Evolutionary conservation across 352 stramenopile genomes (phyloP).

Genomic region (Phytophthora brassicae): DNA sequence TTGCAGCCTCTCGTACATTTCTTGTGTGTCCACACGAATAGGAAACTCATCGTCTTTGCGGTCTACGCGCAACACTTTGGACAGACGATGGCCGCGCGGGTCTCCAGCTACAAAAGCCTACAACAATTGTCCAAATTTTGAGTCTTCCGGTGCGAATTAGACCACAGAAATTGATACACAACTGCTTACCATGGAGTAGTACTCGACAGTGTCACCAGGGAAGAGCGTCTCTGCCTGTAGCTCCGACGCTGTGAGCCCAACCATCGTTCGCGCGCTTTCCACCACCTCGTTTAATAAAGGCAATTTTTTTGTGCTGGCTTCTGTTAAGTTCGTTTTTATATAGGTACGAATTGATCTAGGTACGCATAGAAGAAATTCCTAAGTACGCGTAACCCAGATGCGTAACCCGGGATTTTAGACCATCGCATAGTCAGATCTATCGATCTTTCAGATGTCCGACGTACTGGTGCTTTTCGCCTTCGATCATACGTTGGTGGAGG

Average conservation of each 20-base stretch:
- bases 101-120: constrained; percentile 76
- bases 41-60: constrained; percentile 54
- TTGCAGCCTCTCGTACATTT: constrained; percentile 61
- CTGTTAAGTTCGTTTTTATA: too few species aligned
- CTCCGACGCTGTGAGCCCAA: constrained; percentile 56
- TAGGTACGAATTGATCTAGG: too few species aligned
- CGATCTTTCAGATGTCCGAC: neutral
- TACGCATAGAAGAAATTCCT: too few species aligned
- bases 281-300: too few species aligned
- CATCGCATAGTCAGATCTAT: constrained; percentile 8
- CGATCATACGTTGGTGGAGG: constrained; percentile 47
- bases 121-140: constrained; percentile 6
- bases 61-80: constrained; percentile 60
- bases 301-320: too few species aligned
- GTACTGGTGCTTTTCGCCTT: constrained; percentile 60
- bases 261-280: constrained; percentile 19
- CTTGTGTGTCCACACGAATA: constrained; percentile 64
- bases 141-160: constrained; percentile 4
- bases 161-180: neutral
- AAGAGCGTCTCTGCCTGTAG: constrained; percentile 61
- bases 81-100: constrained; percentile 54
- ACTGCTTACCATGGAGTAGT: constrained; percentile 64
- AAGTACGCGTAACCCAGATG: too few species aligned
- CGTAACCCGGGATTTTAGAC: too few species aligned
- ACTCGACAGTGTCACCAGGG: constrained; percentile 75